Percentiles rank a stretch among this genome's conserved stretches.
Conservation (phyloP, 768 basidiomycete species). For the Lactarius deliciosus region DNA sequence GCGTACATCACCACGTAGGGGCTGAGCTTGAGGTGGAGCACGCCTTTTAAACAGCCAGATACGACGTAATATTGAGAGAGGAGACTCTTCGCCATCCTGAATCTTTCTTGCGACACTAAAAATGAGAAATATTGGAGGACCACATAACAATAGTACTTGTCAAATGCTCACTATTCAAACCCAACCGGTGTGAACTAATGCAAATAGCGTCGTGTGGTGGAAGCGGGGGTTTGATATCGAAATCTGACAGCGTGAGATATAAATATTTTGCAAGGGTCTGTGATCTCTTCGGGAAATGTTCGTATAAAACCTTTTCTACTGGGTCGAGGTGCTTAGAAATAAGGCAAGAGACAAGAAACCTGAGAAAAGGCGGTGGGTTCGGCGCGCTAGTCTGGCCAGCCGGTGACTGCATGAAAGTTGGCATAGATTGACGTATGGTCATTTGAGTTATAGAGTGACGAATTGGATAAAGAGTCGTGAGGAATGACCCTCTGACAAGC, state of each 20-base stretch:
- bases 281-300: slow-evolving; percentile 19
- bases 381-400: not conserved
- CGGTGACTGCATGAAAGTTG: slow-evolving; percentile 1
- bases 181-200: slow-evolving; percentile 17
- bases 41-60: slow-evolving; percentile 3
- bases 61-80: slow-evolving; percentile 9
- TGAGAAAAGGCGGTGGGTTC: slow-evolving; percentile 4
- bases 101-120: slow-evolving; percentile 20
- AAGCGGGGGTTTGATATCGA: slow-evolving; percentile 10
- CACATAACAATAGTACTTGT: not conserved
- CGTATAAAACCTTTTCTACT: slow-evolving; percentile 15
- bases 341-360: slow-evolving; percentile 17
- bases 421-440: not conserved
- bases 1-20: slow-evolving; percentile 27
- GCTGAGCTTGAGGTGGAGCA: slow-evolving; percentile 24
- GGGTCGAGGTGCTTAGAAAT: slow-evolving; percentile 14
- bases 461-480: not conserved
- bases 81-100: slow-evolving; percentile 20
- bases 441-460: not conserved
- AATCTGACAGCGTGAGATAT: slow-evolving; percentile 5
- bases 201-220: slow-evolving; percentile 18
- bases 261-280: slow-evolving; percentile 21
- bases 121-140: not conserved
- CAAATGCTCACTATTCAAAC: slow-evolving; percentile 20
- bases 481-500: not conserved